These are phyloP conservation scores for Litchi chinensis DNA, from an alignment of 345 rosid species.

Conservation along the genomic window DNA sequence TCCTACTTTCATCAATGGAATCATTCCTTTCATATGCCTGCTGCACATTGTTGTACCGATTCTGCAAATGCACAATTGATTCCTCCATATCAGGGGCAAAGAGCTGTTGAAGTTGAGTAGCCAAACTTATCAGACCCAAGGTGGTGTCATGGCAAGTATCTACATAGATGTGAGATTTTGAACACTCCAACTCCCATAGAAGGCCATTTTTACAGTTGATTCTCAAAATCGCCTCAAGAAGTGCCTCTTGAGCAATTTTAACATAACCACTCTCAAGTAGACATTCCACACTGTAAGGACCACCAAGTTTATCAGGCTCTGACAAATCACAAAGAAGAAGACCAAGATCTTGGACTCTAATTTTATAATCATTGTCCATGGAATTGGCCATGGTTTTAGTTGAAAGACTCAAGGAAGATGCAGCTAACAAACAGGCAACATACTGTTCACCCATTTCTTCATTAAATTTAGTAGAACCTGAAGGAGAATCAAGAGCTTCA, in stretches of 20 bases:
- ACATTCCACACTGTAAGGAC: slow-evolving; percentile 57
- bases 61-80: slow-evolving; percentile 79
- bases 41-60: slow-evolving; percentile 72
- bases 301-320: slow-evolving; percentile 49
- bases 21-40: slow-evolving; percentile 49
- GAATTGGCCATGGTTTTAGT: slow-evolving; percentile 44
- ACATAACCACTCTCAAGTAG: slow-evolving; percentile 71
- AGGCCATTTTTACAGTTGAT: slow-evolving; percentile 55
- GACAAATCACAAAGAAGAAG: slow-evolving; percentile 68
- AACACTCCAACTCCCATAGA: slow-evolving; percentile 80
- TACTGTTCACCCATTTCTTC: slow-evolving; percentile 37
- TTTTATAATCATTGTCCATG: slow-evolving; percentile 49
- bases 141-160: slow-evolving; percentile 94
- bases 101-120: slow-evolving; percentile 75
- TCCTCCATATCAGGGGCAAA: slow-evolving; percentile 94
- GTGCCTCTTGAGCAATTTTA: slow-evolving; percentile 77
- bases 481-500: slow-evolving; percentile 25
- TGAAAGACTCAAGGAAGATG: slow-evolving; percentile 72
- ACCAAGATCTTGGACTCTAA: slow-evolving; percentile 82
- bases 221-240: slow-evolving; percentile 65
- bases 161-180: slow-evolving; percentile 60
- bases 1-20: slow-evolving; percentile 37
- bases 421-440: slow-evolving; percentile 85
- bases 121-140: slow-evolving; percentile 69
- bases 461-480: slow-evolving; percentile 32